Base-by-base conservation (phyloP, 2,329 filamentous ascomycete species). In the Ceratocystis destructans region DNA sequence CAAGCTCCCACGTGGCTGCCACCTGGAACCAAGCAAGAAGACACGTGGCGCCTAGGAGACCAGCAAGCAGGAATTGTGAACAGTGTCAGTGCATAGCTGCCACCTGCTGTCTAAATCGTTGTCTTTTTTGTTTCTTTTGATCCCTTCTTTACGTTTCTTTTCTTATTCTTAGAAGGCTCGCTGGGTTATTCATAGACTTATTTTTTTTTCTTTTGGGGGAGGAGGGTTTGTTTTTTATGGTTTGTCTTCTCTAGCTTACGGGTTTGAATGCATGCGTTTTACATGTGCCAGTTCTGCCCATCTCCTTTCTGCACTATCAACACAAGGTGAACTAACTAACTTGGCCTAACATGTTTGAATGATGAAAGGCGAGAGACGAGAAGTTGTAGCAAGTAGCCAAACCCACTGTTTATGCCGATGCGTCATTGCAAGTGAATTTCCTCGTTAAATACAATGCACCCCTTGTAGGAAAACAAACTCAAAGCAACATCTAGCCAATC, bases 11-110 rank as follows among this genome's bases (percentile, higher is more conserved):
- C 77, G n/a, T 93, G 89, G 84, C 77, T 95, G 67, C 83, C 88
- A 20, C 87, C 87, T 0, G 89, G 90, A 6, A 96, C 90, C 1
- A 91, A 85, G 73, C 88, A 93, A 74, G 89, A 96, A 74, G 88
- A 90, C 64, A 96, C 89, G 1, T 96, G 91, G 92, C 75, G 76
- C 20, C 68, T 72, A 3, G 74, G 76, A 10, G 77, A 79, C 66
- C 64, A 66, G 48, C 37, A 66, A 55, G 50, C 61, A 6, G 41
- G 64, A 7, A 66, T 66, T 44, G 61, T 64, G 28, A 72, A 73
- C 17, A 65, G 70, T 22, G 71, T 71, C 6, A 70, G 71, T 15
- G 68, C 72, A 59, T 71, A 64, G 67, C 72, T 44, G 71, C 33
- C 62, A 33, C 33, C 7, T 46, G 28, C 65, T 33, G 10, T 46